Evolutionary conservation across 2,329 filamentous ascomycete species (phyloP), one percentile per base, ranked within the genome.

Genomic region (Xylaria sp.): DNA sequence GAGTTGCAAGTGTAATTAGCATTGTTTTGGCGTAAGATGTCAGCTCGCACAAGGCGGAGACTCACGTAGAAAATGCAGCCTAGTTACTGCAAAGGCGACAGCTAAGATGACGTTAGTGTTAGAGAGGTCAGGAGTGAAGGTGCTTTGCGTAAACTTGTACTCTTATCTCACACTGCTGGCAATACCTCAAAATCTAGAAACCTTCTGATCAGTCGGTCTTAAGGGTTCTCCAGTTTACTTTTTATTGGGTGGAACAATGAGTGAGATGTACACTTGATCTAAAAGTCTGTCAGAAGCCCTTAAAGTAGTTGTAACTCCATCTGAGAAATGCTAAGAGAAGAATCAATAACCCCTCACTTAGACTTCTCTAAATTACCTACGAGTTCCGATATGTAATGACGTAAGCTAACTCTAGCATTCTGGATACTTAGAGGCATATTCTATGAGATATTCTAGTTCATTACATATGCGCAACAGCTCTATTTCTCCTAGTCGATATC

Each of bases 201-300:
- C 39, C 10, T 25, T 28, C 10, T 25, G 4, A n/a, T 56, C 48
- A 32, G 52, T 39, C 5, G 4, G 1, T 32, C n/a, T 34, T 65
- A 52, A 57, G 69, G 58, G 5, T 46, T 55, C 63, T 70, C 69
- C 20, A 63, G 63, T 65, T 15, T 56, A 32, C 41, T 57, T 8
- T 46, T 20, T 4, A 62, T 44, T 18, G 9, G 20, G 13, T 5
- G 34, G 9, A 10, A 44, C 39, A 62, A 39, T 46, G 46, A 58
- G 32, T n/a, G 32, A 59, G 4, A 65, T 48, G 28, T 39, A 10
- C 54, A 32, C 61, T 51, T 25, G 9, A 28, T 63, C 62, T 50
- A 52, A 57, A 70, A 63, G 37, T 68, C 65, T 37, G n/a, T 50
- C 41, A 23, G 13, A n/a, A 41, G 13, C 28, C 28, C 41, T 61